These are phyloP conservation scores for Pythium vanterpoolii DNA, from an alignment of 352 stramenopile species.

Conservation along the genomic window DNA sequence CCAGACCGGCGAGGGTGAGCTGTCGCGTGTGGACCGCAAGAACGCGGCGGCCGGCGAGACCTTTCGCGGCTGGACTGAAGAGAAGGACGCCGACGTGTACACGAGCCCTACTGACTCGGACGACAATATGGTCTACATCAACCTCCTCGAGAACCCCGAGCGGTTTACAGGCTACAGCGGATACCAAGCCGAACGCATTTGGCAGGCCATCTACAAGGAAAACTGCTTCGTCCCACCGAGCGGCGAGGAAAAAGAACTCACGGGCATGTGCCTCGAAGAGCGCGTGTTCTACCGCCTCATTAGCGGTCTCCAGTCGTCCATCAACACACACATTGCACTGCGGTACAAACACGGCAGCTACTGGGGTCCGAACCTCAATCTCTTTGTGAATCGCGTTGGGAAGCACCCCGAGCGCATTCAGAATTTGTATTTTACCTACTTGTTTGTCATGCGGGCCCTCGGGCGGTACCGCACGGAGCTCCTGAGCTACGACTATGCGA, in stretches of 20 bases:
- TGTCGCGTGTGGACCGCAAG: slow-evolving; percentile 73
- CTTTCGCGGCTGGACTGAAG: slow-evolving; percentile 67
- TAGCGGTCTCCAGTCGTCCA: slow-evolving; percentile 95
- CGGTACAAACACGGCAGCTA: slow-evolving; percentile 74
- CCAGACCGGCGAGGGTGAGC: slow-evolving; percentile 62
- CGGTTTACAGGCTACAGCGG: slow-evolving; percentile 98
- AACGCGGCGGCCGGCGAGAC: slow-evolving; percentile 62
- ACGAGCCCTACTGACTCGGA: slow-evolving; percentile 51
- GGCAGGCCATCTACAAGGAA: slow-evolving; percentile 97
- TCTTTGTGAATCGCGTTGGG: slow-evolving; percentile 89
- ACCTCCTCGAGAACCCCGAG: slow-evolving; percentile 96
- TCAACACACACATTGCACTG: slow-evolving; percentile 92
- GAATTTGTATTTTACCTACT: slow-evolving; percentile 98
- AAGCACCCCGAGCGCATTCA: slow-evolving; percentile 93
- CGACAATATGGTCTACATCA: slow-evolving; percentile 90
- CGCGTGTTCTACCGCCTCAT: slow-evolving; percentile 97
- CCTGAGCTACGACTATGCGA: slow-evolving; percentile 94
- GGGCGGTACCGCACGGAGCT: slow-evolving; percentile 92
- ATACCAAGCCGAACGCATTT: slow-evolving; percentile 90
- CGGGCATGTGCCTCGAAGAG: slow-evolving; percentile 90
- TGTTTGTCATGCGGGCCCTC: slow-evolving; percentile 96
- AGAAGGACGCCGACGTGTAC: slow-evolving; percentile 53
- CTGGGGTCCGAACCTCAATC: slow-evolving; percentile 69
- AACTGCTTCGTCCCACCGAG: slow-evolving; percentile 91
- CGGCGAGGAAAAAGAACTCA: slow-evolving; percentile 51